Conservation (phyloP, 2,329 filamentous ascomycete species). For the Hymenotorrendiella dingleyae region DNA sequence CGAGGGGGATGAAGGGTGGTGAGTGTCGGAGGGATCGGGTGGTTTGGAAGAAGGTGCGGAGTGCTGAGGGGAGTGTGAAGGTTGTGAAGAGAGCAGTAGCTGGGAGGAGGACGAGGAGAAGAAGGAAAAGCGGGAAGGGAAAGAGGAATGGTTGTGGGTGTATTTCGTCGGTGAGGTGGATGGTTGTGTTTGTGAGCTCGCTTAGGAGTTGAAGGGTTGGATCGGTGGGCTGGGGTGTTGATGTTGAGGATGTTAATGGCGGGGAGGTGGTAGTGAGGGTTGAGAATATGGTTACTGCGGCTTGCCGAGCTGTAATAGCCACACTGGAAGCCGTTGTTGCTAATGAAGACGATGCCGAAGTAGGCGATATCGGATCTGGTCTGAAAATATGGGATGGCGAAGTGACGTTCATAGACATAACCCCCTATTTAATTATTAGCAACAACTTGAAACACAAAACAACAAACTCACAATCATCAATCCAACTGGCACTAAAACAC, state of each 20-base stretch:
- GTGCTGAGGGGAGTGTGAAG: neutral
- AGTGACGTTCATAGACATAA: slow-evolving; percentile 11
- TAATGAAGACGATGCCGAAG: neutral
- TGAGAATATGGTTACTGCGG: neutral
- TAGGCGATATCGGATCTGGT: neutral
- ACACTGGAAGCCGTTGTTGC: neutral
- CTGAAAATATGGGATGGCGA: slow-evolving; percentile 1
- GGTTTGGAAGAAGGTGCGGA: slow-evolving; percentile 1
- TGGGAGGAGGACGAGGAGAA: slow-evolving; percentile 1
- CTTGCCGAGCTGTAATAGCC: neutral
- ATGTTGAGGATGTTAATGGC: neutral
- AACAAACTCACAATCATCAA: slow-evolving; percentile 9
- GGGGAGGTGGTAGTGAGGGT: neutral
- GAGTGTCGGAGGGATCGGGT: neutral
- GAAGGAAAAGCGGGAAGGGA: slow-evolving; percentile 5
- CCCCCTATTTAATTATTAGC: slow-evolving; percentile 8
- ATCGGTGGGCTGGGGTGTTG: neutral
- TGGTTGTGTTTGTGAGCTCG: neutral
- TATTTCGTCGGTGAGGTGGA: neutral
- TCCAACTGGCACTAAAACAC: slow-evolving; percentile 7
- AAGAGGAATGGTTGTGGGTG: neutral
- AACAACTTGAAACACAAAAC: neutral
- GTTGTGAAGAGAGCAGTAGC: neutral
- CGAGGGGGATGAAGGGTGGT: neutral
- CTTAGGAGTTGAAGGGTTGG: neutral